phyloP scores from a whole-genome alignment of 306 rosid species.

The Senna tora region DNA sequence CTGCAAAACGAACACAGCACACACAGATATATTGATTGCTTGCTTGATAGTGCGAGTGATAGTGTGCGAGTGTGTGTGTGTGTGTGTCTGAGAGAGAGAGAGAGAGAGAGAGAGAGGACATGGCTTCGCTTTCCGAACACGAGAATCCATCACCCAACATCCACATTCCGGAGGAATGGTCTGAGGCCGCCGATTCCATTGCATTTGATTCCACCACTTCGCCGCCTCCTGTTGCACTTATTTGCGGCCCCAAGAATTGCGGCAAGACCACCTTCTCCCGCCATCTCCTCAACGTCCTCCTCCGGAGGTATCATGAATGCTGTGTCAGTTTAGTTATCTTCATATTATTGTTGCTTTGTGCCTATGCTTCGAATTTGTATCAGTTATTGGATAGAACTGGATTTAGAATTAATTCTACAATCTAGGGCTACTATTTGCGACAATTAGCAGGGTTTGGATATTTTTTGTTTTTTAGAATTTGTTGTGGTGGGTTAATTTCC shows the following conservation, averaged over 20 bases:
- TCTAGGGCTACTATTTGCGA: neutral
- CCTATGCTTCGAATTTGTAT: neutral
- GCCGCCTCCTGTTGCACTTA: slow-evolving; percentile 59
- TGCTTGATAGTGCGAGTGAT: no score
- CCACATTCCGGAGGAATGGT: slow-evolving; percentile 72
- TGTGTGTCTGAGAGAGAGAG: no score
- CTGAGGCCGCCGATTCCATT: slow-evolving; percentile 63
- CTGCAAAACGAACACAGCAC: no score
- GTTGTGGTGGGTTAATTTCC: neutral
- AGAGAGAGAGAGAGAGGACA: slow-evolving; percentile 20
- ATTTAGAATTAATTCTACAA: neutral
- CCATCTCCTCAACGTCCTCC: slow-evolving; percentile 72
- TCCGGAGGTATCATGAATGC: slow-evolving; percentile 48
- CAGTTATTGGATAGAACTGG: neutral
- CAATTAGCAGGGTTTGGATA: neutral
- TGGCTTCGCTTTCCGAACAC: slow-evolving; percentile 47
- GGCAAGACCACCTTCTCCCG: slow-evolving; percentile 94
- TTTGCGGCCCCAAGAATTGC: slow-evolving; percentile 85
- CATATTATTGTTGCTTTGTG: slow-evolving; percentile 1
- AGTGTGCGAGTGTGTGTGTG: no score
- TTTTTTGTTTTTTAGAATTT: no score
- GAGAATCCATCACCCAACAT: slow-evolving; percentile 55
- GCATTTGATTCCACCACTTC: slow-evolving; percentile 46
- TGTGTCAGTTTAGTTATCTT: neutral
- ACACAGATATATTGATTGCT: neutral